Base-by-base conservation (phyloP, 2,329 filamentous ascomycete species). In the Aspergillus puulaauensis region DNA sequence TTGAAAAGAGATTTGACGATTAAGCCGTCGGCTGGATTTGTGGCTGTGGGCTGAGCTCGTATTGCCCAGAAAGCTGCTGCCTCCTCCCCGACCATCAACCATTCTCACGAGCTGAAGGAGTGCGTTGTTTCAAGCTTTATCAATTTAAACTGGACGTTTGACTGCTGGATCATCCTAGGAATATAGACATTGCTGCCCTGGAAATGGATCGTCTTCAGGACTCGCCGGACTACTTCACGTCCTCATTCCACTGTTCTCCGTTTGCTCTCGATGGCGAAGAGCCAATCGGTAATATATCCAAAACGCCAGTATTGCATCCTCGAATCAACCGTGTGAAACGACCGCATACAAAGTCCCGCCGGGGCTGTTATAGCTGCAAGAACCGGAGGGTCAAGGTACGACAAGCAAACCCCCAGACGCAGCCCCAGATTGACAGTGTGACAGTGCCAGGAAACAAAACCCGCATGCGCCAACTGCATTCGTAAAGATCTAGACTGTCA, bases 301-400 rank as follows among this genome's bases (percentile, higher is more conserved):
- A n/a, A 6, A n/a, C 35, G 2, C 15, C 35, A 37, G 5, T 8
- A 14, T n/a, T n/a, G 3, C 35, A 37, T 8, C 35, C 14, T n/a
- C 14, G 35, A 7, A 37, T n/a, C 4, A 57, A 33, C 17, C 46
- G 59, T 4, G 44, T 54, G 6, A 66, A 64, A 51, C 47, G 47
- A 31, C 61, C 61, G 11, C 76, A 78, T 65, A 75, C 69, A 44
- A 78, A 78, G 58, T 77, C 75, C 7, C 71, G 76, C 3, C 66
- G 68, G 6, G 76, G 76, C 8, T 78, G 76, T 57, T 67, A 71
- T 57, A 74, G 66, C 56, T 78, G 76, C 65, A 77, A 78, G 59
- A 65, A 64, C 8, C 62, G 76, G 14, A 82, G 78, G 61, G 79
- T 82, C 54, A 82, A 82, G 67, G 80, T 79, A 60, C 68, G 40